Evolutionary conservation across 805 yeast genomes (phyloP), one percentile per base, ranked within the genome.

Genomic region (Myxozyma neotropica): DNA sequence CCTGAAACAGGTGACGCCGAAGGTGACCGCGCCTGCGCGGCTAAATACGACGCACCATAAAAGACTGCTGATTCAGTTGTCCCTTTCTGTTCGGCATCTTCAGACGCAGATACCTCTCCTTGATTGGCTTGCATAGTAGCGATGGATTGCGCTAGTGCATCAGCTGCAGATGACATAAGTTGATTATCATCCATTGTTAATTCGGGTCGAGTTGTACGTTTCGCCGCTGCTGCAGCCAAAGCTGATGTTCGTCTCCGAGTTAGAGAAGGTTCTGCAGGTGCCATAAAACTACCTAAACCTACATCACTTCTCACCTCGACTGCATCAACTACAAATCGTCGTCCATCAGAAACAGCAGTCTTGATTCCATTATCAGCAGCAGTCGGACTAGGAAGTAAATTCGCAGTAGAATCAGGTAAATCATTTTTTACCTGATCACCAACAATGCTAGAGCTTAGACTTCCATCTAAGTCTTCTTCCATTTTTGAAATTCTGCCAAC

Each of bases 401-500:
- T n/a, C n/a, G n/a, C n/a, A n/a, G n/a, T n/a, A n/a, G n/a, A n/a
- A n/a, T n/a, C n/a, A n/a, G n/a, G n/a, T n/a, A n/a, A n/a, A n/a
- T n/a, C n/a, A n/a, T n/a, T n/a, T 7, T 19, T 21, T n/a, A 12
- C 19, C 19, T 7, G 53, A 10, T 36, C 49, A n/a, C 13, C 36
- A 8, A 4, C 23, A 4, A 29, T 17, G 15, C 35, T 29, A 8
- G 49, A 27, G 35, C 47, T 35, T 15, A 33, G n/a, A 23, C 24
- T 53, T 21, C 65, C 68, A 3, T 85, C 87, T 2, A 72, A 68
- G 47, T 78, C 77, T 65, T 82, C 81, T 58, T 82, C 83, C 48
- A 92, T 80, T n/a, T 72, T 73, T 8, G 76, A 67, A 15, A 92
- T 83, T 53, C 87, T 76, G 0, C 88, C 96, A 35, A 93, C 85